Conservation (phyloP, 1,284 basidiomycete genomes). For the Malassezia furfur region DNA sequence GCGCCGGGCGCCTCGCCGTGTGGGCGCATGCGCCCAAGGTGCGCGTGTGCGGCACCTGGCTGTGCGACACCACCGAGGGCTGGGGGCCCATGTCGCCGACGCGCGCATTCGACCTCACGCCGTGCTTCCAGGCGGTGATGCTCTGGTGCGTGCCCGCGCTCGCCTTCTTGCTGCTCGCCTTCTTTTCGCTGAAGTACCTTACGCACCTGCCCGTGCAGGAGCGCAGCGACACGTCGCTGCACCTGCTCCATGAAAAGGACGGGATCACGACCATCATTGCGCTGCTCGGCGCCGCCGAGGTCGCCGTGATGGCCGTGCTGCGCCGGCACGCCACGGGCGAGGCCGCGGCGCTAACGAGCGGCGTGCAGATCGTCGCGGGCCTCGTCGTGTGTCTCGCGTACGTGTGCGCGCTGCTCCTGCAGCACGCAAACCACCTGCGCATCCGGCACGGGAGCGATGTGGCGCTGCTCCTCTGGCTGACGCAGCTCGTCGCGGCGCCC, state of each 20-base stretch:
- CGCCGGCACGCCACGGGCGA: conserved; percentile 57
- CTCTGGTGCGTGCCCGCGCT: conserved; percentile 31
- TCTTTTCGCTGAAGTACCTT: conserved; percentile 18
- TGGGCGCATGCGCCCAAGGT: not conserved
- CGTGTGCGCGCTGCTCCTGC: conserved; percentile 37
- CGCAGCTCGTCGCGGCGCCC: conserved; percentile 55
- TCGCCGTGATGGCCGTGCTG: conserved; percentile 52
- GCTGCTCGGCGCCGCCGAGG: conserved; percentile 52
- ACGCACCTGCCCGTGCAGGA: conserved; percentile 13
- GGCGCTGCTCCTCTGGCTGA: conserved; percentile 74
- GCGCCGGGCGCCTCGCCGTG: not conserved
- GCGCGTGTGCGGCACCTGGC: not conserved
- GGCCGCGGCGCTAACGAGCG: conserved; percentile 19
- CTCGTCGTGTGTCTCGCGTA: conserved; percentile 21
- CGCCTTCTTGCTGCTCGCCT: conserved; percentile 27
- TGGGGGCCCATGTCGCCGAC: conserved; percentile 58
- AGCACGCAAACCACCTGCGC: conserved; percentile 63
- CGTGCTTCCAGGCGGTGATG: conserved; percentile 66
- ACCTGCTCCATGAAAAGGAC: conserved; percentile 31
- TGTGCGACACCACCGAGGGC: conserved; percentile 45
- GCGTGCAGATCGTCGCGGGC: conserved; percentile 27
- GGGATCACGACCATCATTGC: conserved; percentile 44
- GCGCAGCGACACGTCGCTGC: conserved; percentile 23
- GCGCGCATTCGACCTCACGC: conserved; percentile 67
- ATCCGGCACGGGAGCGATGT: conserved; percentile 65